Percentiles rank a stretch among this genome's conserved stretches.
These are phyloP conservation scores for Xanthoconium stramineum DNA, from an alignment of 768 basidiomycete genomes.

Conservation along the genomic window DNA sequence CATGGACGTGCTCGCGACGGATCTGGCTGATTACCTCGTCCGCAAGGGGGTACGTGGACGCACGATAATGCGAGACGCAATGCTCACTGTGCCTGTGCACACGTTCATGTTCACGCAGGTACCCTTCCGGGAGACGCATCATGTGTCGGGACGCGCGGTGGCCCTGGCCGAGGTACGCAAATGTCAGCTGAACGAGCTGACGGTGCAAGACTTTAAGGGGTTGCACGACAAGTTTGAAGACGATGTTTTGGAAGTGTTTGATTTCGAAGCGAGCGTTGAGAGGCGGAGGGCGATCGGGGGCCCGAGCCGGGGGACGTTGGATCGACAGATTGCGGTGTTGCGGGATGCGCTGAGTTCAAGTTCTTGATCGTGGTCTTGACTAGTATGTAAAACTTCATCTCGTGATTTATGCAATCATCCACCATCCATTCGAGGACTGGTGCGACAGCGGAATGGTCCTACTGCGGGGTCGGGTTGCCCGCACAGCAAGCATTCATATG, in stretches of 20 bases:
- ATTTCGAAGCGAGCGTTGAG: slow-evolving; percentile 96
- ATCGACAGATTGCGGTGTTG: slow-evolving; percentile 78
- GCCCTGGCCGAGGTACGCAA: slow-evolving; percentile 84
- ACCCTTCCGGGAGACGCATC: slow-evolving; percentile 98
- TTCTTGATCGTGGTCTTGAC: slow-evolving; percentile 15
- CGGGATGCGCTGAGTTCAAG: slow-evolving; percentile 48
- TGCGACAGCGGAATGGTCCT: too few species aligned
- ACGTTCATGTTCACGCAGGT: slow-evolving; percentile 47
- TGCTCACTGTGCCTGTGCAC: not conserved
- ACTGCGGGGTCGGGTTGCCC: too few species aligned
- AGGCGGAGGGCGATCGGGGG: slow-evolving; percentile 90
- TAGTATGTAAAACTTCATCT: too few species aligned
- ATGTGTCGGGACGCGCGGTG: slow-evolving; percentile 95
- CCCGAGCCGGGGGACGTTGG: slow-evolving; percentile 78
- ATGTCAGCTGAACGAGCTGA: slow-evolving; percentile 79
- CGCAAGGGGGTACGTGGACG: slow-evolving; percentile 82
- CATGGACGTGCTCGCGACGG: slow-evolving; percentile 98
- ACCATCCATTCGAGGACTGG: too few species aligned
- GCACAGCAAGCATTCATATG: too few species aligned
- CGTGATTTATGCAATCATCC: too few species aligned
- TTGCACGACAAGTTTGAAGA: slow-evolving; percentile 76
- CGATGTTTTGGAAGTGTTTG: slow-evolving; percentile 82
- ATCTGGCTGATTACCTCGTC: slow-evolving; percentile 97
- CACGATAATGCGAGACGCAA: not conserved
- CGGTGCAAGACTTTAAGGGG: slow-evolving; percentile 72